Base-by-base conservation (phyloP, 2,329 filamentous ascomycete species). In the Calonectria leucothoes region DNA sequence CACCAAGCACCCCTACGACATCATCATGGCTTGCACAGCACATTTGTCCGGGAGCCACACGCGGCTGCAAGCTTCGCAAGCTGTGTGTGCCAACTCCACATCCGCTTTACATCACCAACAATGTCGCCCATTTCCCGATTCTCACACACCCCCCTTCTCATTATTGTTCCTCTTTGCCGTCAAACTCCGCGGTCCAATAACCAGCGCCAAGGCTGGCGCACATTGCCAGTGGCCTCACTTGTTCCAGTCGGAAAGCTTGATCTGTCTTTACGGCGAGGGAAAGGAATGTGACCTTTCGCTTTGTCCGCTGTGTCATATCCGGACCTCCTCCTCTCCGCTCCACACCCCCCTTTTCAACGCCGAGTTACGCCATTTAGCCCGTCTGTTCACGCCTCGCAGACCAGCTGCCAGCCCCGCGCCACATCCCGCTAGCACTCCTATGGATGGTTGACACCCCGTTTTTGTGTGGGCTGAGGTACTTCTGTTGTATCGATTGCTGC, bases 401-500 rank as follows among this genome's bases (percentile, higher is more conserved):
- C 74, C 66, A 73, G 66, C 71, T 74, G 70, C 71, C 72, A 76
- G 69, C 70, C 55, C 66, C 70, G 69, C 72, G 76, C 75, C 72
- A 70, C 77, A 74, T 69, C 51, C 71, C 64, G 68, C 74, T 80
- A 78, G 55, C 23, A 23, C 55, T 48, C 39, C 27, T 49, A 42
- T 33, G 52, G 71, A 75, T 73, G 78, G 75, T 63, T 63, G 66
- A 59, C 39, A 39, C 42, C 35, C 66, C 29, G 45, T 63, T 55
- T 72, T 61, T 65, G 45, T 49, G 55, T 66, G 52, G 71, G 49
- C 52, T 78, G 75, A 79, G 78, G 78, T 73, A 80, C 78, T 80
- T 80, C 73, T 77, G 75, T 35, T 61, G 49, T 67, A 59, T 64
- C 69, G 72, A 49, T 48, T 66, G 49, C 42, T 68, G 71, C 59